Percentiles rank a stretch among this genome's conserved stretches.
Evolutionary conservation across 2,329 filamentous ascomycete genomes (phyloP).

Genomic region (Berkeleyomyces rouxiae): DNA sequence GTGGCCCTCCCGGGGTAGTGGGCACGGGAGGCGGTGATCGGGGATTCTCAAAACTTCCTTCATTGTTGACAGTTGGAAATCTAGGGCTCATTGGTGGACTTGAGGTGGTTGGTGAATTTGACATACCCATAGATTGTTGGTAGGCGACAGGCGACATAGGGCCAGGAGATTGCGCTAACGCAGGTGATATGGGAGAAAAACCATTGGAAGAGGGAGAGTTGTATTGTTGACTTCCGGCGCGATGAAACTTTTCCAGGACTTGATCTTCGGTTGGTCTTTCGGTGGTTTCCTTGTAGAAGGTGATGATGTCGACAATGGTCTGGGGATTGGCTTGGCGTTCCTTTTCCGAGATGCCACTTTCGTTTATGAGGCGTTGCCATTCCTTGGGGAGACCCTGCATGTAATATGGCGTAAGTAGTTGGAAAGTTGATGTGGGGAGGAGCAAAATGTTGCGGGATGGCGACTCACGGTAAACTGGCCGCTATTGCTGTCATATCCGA

Average conservation of each 20-base stretch:
- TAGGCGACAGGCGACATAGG: conserved; percentile 35
- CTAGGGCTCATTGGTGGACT: conserved; percentile 72
- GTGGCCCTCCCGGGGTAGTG: conserved; percentile 23
- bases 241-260: conserved; percentile 90
- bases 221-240: conserved; percentile 32
- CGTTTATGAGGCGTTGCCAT: conserved; percentile 91
- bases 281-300: conserved; percentile 91
- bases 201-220: conserved; percentile 33
- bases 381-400: conserved; percentile 83
- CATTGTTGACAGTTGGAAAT: conserved; percentile 69
- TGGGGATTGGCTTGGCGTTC: conserved; percentile 92
- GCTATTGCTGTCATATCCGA: conserved; percentile 90
- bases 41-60: conserved; percentile 94
- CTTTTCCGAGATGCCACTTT: conserved; percentile 90
- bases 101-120: conserved; percentile 33
- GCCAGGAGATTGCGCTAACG: conserved; percentile 26
- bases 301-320: conserved; percentile 87
- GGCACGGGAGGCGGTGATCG: conserved; percentile 84
- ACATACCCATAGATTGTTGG: conserved; percentile 39
- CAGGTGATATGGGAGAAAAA: conserved; percentile 28
- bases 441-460: conserved; percentile 13
- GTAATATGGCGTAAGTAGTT: conserved; percentile 14
- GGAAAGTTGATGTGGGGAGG: conserved; percentile 2
- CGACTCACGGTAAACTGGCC: conserved; percentile 78
- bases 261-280: conserved; percentile 67